phyloP scores from a whole-genome alignment of 2,329 filamentous ascomycete genomes.

The Alternaria longipes region DNA sequence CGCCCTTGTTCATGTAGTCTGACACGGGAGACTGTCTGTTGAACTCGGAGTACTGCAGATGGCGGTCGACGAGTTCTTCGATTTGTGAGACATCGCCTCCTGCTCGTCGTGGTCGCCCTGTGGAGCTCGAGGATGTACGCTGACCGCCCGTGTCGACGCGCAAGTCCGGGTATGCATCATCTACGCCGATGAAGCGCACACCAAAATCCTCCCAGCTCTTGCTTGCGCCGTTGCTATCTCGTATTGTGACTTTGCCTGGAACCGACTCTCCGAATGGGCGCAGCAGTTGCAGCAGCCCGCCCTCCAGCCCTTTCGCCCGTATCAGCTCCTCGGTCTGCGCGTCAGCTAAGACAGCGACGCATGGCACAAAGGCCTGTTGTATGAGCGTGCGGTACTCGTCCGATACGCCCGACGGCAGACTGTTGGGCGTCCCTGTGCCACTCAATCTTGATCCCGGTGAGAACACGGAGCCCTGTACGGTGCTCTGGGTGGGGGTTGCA shows the following conservation, averaged over 20 bases:
- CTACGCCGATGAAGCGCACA: constrained; percentile 81
- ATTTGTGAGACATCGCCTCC: constrained; percentile 71
- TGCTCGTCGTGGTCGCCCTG: constrained; percentile 50
- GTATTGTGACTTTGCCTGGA: constrained; percentile 85
- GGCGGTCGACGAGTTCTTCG: constrained; percentile 81
- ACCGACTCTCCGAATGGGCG: constrained; percentile 91
- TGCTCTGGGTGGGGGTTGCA: constrained; percentile 52
- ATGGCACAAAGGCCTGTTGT: constrained; percentile 85
- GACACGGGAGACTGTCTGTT: constrained; percentile 48
- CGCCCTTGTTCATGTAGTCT: constrained; percentile 55
- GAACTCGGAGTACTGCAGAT: constrained; percentile 78
- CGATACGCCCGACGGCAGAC: constrained; percentile 53
- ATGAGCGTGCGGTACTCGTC: constrained; percentile 72
- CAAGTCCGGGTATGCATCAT: constrained; percentile 59
- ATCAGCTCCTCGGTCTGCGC: constrained; percentile 83
- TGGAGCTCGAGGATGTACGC: constrained; percentile 37
- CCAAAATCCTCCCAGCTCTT: constrained; percentile 88
- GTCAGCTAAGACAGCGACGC: constrained; percentile 87
- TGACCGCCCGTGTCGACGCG: constrained; percentile 35
- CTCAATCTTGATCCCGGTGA: constrained; percentile 53
- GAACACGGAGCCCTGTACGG: constrained; percentile 54
- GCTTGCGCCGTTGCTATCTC: constrained; percentile 88
- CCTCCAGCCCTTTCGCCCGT: constrained; percentile 81
- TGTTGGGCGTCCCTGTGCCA: constrained; percentile 52
- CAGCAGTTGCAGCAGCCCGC: constrained; percentile 84